Evolutionary conservation across 2,329 filamentous ascomycete species (phyloP).

Genomic region (Cryphonectria parasitica): DNA sequence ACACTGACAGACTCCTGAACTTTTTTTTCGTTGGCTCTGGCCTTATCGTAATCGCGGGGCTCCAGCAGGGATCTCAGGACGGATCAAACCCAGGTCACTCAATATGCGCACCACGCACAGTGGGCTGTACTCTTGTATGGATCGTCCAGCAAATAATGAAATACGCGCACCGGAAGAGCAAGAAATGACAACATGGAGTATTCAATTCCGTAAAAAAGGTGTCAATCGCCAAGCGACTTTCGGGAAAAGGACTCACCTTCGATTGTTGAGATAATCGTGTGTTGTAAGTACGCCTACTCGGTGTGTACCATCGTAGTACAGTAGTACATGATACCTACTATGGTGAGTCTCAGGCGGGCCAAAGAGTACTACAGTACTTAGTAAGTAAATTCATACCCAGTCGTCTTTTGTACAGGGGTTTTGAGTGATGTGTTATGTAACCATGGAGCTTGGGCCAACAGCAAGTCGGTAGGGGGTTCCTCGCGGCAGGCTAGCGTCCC

Average conservation of each 20-base stretch:
- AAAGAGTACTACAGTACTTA: neutral
- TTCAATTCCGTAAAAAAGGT: neutral
- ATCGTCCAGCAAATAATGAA: neutral
- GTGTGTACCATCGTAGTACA: neutral
- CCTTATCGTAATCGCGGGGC: constrained; percentile 26
- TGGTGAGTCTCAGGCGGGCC: neutral
- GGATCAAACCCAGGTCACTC: neutral
- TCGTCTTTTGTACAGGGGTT: neutral
- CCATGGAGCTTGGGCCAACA: constrained; percentile 18
- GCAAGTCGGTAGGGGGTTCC: neutral
- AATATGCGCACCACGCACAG: neutral
- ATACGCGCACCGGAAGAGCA: neutral
- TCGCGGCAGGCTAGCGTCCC: constrained; percentile 24
- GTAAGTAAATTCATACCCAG: neutral
- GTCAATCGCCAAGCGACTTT: neutral
- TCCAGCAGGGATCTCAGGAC: constrained; percentile 10
- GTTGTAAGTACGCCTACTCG: neutral
- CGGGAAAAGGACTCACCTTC: neutral
- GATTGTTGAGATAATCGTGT: neutral
- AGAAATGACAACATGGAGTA: neutral
- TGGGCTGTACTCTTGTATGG: neutral
- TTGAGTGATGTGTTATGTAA: constrained; percentile 17
- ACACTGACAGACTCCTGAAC: constrained; percentile 7
- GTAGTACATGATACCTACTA: neutral
- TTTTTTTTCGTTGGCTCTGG: constrained; percentile 21